Conservation (phyloP, 306 rosid species). For the Sesbania bispinosa region DNA sequence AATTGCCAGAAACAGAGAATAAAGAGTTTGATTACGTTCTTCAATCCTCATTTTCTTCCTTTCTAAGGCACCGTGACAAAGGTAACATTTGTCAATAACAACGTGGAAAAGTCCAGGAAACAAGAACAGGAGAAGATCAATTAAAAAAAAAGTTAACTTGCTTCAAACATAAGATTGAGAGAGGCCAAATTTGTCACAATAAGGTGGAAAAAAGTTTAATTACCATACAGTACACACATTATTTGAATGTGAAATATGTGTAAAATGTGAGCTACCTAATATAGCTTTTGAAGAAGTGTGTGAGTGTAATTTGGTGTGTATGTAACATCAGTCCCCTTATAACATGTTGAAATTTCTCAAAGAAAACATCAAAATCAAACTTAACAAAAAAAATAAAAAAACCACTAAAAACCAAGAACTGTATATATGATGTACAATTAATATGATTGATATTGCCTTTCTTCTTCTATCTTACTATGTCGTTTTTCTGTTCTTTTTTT, state of each 20-base stretch:
- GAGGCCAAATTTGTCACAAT: conserved; percentile 1
- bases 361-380: conserved; percentile 1
- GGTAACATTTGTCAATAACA: conserved; percentile 14
- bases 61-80: not conserved
- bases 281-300: not conserved
- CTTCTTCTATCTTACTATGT: not conserved
- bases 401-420: not conserved
- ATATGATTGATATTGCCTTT: not conserved
- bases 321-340: not conserved
- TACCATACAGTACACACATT: not conserved
- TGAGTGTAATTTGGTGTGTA: conserved; percentile 7
- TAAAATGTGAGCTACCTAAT: not conserved
- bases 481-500: not conserved
- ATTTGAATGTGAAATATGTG: conserved; percentile 4
- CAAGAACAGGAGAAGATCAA: not conserved
- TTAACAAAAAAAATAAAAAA: not conserved
- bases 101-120: not conserved
- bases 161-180: not conserved
- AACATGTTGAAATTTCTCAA: not conserved
- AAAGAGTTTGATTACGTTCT: not conserved
- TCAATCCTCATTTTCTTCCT: conserved; percentile 22
- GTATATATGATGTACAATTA: conserved; percentile 18
- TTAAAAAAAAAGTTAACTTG: not conserved
- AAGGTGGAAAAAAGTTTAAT: not conserved
- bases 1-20: not conserved